phyloP scores from a whole-genome alignment of 2,329 filamentous ascomycete genomes.

The Cladobotryum mycophilum region DNA sequence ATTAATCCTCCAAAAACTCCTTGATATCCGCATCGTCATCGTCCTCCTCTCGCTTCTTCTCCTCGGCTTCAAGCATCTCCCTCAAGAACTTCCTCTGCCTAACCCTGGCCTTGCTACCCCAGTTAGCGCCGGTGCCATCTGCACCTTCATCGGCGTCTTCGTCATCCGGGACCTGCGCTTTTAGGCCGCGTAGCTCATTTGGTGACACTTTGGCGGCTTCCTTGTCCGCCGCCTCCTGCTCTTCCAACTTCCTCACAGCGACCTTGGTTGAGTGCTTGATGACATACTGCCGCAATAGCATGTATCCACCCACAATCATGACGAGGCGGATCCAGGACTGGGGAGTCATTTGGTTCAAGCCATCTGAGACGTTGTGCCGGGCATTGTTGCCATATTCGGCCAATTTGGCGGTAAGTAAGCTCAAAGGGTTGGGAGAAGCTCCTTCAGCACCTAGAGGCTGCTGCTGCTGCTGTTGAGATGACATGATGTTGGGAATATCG shows the following conservation, averaged over 20 bases:
- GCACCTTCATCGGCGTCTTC: conserved; percentile 40
- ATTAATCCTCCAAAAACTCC: conserved; percentile 55
- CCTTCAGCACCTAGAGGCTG: conserved; percentile 21
- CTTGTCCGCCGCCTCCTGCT: conserved; percentile 48
- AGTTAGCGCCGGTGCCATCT: conserved; percentile 47
- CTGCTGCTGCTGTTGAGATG: conserved; percentile 17
- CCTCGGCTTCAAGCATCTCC: conserved; percentile 58
- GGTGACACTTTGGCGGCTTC: conserved; percentile 49
- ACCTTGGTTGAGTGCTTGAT: conserved; percentile 59
- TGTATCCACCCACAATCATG: conserved; percentile 65
- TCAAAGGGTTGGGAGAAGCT: conserved; percentile 27
- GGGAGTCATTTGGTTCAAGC: conserved; percentile 44
- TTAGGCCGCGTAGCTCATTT: conserved; percentile 56
- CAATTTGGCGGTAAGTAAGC: conserved; percentile 27
- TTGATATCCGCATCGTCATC: conserved; percentile 72
- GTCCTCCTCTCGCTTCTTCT: conserved; percentile 52
- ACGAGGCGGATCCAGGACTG: conserved; percentile 62
- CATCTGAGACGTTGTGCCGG: conserved; percentile 42
- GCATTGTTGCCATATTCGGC: conserved; percentile 32
- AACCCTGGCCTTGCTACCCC: conserved; percentile 65
- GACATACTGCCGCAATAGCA: conserved; percentile 67
- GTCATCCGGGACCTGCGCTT: conserved; percentile 48
- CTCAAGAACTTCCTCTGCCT: conserved; percentile 62
- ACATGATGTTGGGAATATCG: conserved; percentile 2
- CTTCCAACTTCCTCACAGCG: conserved; percentile 59